A percentile compares a stretch with the other conserved stretches of the same genome.
phyloP scores from a whole-genome alignment of 2,329 filamentous ascomycete genomes.

The Periconia macrospinosa region DNA sequence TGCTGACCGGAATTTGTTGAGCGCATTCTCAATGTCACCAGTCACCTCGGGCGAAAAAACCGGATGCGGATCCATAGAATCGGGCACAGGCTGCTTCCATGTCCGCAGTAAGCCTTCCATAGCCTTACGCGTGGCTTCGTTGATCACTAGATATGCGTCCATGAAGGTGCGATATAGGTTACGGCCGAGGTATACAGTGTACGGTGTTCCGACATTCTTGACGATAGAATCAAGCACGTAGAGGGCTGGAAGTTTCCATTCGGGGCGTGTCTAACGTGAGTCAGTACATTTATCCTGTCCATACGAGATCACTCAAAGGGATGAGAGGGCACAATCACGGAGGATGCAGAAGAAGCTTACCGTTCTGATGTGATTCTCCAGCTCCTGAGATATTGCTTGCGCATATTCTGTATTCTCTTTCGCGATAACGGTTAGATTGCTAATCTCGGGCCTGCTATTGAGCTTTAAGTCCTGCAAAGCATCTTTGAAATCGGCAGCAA shows the following conservation, averaged over 20 bases:
- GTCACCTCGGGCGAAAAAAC: slow-evolving; percentile 89
- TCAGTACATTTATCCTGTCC: slow-evolving; percentile 41
- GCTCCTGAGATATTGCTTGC: slow-evolving; percentile 83
- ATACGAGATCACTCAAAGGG: neutral
- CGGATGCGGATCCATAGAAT: slow-evolving; percentile 87
- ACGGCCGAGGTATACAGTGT: slow-evolving; percentile 90
- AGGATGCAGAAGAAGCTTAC: slow-evolving; percentile 61
- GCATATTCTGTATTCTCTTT: slow-evolving; percentile 97
- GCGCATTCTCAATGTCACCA: slow-evolving; percentile 87
- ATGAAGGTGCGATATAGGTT: slow-evolving; percentile 95
- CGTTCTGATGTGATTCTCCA: slow-evolving; percentile 92
- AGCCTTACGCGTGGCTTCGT: slow-evolving; percentile 78
- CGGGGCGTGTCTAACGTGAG: slow-evolving; percentile 72
- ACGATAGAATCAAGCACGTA: slow-evolving; percentile 98
- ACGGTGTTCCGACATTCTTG: slow-evolving; percentile 97
- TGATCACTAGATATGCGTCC: slow-evolving; percentile 91
- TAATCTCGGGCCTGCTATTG: slow-evolving; percentile 94
- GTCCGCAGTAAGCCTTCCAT: slow-evolving; percentile 98
- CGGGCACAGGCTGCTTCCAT: slow-evolving; percentile 96
- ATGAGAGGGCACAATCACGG: no score
- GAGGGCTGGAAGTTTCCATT: slow-evolving; percentile 89
- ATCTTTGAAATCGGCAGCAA: slow-evolving; percentile 92
- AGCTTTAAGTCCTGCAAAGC: slow-evolving; percentile 88
- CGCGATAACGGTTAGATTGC: slow-evolving; percentile 94
- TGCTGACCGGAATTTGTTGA: slow-evolving; percentile 76